These are phyloP conservation scores for Xerocomus potaroensis DNA, from an alignment of 768 basidiomycete genomes.

Conservation along the genomic window DNA sequence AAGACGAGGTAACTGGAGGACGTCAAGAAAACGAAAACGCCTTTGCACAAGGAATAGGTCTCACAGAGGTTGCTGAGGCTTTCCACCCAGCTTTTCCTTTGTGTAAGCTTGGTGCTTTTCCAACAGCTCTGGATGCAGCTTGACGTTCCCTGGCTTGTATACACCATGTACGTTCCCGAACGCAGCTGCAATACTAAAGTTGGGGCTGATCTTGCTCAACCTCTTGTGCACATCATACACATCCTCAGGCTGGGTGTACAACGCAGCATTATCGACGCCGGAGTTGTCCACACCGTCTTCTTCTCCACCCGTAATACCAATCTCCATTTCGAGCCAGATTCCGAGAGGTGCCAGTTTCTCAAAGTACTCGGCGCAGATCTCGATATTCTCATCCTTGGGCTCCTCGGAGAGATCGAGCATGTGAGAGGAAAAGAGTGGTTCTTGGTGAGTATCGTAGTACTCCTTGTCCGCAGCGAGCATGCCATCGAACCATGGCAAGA, in stretches of 20 bases:
- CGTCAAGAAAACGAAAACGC: background rate
- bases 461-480: slow-evolving; percentile 97
- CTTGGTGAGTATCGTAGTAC: slow-evolving; percentile 85
- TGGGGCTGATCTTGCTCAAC: slow-evolving; percentile 78
- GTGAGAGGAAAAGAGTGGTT: slow-evolving; percentile 92
- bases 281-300: slow-evolving; percentile 99
- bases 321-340: slow-evolving; percentile 99
- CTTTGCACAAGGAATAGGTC: slow-evolving; percentile 24
- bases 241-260: slow-evolving; percentile 98
- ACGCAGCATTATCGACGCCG: slow-evolving; percentile 82
- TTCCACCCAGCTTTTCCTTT: slow-evolving; percentile 59
- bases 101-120: slow-evolving; percentile 85
- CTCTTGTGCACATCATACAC: slow-evolving; percentile 88
- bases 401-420: slow-evolving; percentile 98
- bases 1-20: slow-evolving; percentile 86
- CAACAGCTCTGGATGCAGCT: slow-evolving; percentile 86
- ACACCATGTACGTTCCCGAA: slow-evolving; percentile 99
- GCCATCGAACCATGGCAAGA: slow-evolving; percentile 98
- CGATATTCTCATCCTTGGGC: slow-evolving; percentile 90
- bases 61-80: slow-evolving; percentile 74
- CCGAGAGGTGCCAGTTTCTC: slow-evolving; percentile 89
- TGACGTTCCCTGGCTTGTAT: slow-evolving; percentile 98
- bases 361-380: slow-evolving; percentile 90
- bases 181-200: slow-evolving; percentile 96
- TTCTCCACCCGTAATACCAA: slow-evolving; percentile 99